Conservation (phyloP, 164 flowering plant genomes). For the Nymphaea colorata region DNA sequence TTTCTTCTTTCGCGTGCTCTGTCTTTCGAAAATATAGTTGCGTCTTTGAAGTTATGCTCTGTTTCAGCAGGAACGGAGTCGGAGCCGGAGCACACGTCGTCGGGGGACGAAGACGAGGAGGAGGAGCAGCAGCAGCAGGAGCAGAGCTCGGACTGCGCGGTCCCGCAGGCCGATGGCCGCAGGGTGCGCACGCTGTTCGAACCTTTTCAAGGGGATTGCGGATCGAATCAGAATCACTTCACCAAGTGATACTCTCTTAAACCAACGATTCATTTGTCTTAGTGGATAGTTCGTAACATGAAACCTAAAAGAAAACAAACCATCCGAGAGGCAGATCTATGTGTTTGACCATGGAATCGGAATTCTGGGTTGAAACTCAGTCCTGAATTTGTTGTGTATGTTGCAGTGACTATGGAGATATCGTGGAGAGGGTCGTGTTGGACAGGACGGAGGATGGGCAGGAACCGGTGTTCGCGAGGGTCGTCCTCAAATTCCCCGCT, state of each 20-base stretch:
- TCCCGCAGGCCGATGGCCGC: background rate
- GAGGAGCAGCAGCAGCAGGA: too few species aligned
- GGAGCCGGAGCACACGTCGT: background rate
- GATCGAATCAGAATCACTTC: background rate
- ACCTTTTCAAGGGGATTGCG: background rate
- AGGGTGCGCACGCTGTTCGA: background rate
- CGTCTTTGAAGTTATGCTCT: too few species aligned
- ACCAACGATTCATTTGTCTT: too few species aligned
- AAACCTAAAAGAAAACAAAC: too few species aligned
- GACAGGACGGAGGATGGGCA: background rate
- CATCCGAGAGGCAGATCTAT: background rate
- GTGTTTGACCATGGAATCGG: background rate
- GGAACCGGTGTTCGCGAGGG: background rate
- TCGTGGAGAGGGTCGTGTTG: background rate
- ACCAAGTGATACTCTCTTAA: background rate
- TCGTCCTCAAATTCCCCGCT: background rate
- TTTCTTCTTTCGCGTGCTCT: too few species aligned
- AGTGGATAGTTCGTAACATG: too few species aligned
- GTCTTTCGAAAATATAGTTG: too few species aligned
- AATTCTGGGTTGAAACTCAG: background rate
- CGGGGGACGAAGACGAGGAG: background rate
- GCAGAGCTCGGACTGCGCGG: background rate
- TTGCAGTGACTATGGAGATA: background rate
- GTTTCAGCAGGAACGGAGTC: background rate
- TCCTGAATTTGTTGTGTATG: background rate